Evolutionary conservation across 2,329 filamentous ascomycete species (phyloP).

Genomic region (Xylariaceae sp.): DNA sequence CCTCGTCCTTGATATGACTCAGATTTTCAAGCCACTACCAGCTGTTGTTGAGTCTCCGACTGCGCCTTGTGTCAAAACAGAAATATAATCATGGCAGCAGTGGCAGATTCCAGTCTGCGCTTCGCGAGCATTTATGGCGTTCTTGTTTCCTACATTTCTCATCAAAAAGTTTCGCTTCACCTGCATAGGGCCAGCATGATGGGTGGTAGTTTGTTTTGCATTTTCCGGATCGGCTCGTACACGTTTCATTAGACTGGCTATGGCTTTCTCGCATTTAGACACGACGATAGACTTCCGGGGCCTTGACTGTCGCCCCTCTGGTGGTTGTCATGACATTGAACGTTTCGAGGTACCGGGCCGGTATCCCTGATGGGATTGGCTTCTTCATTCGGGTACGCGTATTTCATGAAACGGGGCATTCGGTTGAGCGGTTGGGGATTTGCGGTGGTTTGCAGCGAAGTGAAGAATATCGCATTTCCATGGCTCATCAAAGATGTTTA

Average conservation of each 20-base stretch:
- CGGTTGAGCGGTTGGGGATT: conserved; percentile 31
- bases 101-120: conserved; percentile 22
- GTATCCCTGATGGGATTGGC: conserved; percentile 28
- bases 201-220: conserved; percentile 46
- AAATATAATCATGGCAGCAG: conserved; percentile 38
- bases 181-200: conserved; percentile 44
- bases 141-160: conserved; percentile 39
- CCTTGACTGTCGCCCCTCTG: conserved; percentile 33
- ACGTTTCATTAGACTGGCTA: conserved; percentile 43
- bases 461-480: conserved; percentile 32
- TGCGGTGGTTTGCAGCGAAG: conserved; percentile 32
- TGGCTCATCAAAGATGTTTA: conserved; percentile 29
- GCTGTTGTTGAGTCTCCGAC: conserved; percentile 52
- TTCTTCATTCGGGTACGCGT: conserved; percentile 35
- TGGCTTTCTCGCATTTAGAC: conserved; percentile 45
- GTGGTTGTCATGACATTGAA: conserved; percentile 41
- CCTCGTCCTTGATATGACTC: conserved; percentile 73
- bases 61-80: conserved; percentile 52
- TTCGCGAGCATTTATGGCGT: conserved; percentile 41
- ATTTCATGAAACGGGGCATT: conserved; percentile 39
- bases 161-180: conserved; percentile 42
- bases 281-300: conserved; percentile 42
- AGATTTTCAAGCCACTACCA: conserved; percentile 69
- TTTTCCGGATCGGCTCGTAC: conserved; percentile 43
- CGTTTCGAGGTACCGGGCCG: conserved; percentile 36